These are phyloP conservation scores for Aurantiochytrium sp. DNA, from an alignment of 108 stramenopile genomes.

Conservation along the genomic window DNA sequence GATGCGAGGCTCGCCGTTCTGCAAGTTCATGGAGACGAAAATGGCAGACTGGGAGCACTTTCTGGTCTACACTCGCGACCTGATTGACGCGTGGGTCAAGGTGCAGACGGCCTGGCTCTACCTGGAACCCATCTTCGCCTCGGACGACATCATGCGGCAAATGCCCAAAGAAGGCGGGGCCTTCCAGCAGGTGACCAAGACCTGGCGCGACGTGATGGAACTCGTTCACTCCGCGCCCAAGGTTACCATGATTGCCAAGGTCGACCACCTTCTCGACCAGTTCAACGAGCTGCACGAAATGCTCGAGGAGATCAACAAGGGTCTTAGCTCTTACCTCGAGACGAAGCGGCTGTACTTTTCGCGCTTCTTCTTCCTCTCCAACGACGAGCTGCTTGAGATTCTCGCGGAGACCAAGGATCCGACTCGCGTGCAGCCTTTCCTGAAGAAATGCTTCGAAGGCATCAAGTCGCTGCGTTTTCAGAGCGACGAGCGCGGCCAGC, in stretches of 20 bases:
- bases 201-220: slow-evolving; percentile 51
- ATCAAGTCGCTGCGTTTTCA: slow-evolving; percentile 47
- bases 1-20: slow-evolving; percentile 59
- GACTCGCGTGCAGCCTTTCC: slow-evolving; percentile 63
- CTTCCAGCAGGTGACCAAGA: slow-evolving; percentile 59
- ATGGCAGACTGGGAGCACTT: slow-evolving; percentile 50
- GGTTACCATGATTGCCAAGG: slow-evolving; percentile 45
- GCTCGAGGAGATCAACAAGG: slow-evolving; percentile 63
- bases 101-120: slow-evolving; percentile 65
- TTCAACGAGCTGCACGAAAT: slow-evolving; percentile 47
- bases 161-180: slow-evolving; percentile 58
- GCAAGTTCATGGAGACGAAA: slow-evolving; percentile 47
- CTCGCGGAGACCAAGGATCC: slow-evolving; percentile 68
- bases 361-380: slow-evolving; percentile 66
- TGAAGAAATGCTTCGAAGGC: slow-evolving; percentile 68
- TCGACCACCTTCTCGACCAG: slow-evolving; percentile 45
- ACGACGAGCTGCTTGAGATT: slow-evolving; percentile 64
- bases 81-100: slow-evolving; percentile 54
- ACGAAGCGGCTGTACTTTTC: slow-evolving; percentile 67
- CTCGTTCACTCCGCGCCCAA: background rate
- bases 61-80: slow-evolving; percentile 50
- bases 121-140: slow-evolving; percentile 64
- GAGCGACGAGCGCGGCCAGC: slow-evolving; percentile 31
- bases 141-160: slow-evolving; percentile 65
- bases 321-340: slow-evolving; percentile 61